Evolutionary conservation across 140 eudicot species (phyloP), one percentile per base, ranked within the genome.

Genomic region (Stevia rebaudiana): DNA sequence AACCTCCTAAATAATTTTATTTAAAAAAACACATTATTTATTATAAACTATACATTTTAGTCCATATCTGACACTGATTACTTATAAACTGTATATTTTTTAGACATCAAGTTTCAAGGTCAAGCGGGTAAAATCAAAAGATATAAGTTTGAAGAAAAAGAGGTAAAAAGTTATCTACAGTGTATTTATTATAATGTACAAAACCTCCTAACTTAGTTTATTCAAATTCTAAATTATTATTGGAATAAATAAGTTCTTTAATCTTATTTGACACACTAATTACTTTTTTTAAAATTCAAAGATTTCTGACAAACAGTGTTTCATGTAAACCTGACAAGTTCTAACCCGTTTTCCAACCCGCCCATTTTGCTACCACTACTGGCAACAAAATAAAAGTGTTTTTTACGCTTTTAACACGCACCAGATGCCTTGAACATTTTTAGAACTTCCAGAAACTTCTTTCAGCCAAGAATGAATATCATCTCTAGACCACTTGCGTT

Each of bases 391-490:
- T 15, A 11, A 24, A 11, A 44, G 33, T 7, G 51, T 30, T 25
- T 28, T 52, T 16, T 15, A 3, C n/a, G n/a, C n/a, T 13, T 13
- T 57, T 49, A 74, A 62, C 31, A 88, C 76, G 51, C 51, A 86
- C 95, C 97, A 81, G 74, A 82, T 54, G 39, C 63, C 81, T 67
- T 47, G 81, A 75, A 68, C 75, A 68, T 50, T 78, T 56, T 30
- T 62, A 46, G 55, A 64, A 72, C 68, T 61, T 61, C 79, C 81
- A 0, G 83, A 73, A 7, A 86, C 80, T 75, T 83, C 95, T 76
- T 89, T 83, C 43, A 77, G 65, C 92, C 92, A 89, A 11, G 97
- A 79, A 40, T 62, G 72, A 81, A 56, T 77, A 46, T 74, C 85
- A 47, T 61, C 70, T 16, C 79, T 65, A 21, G 78, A 71, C 64